Conservation (phyloP, 2,329 filamentous ascomycete species). For the Alternaria gaisen region DNA sequence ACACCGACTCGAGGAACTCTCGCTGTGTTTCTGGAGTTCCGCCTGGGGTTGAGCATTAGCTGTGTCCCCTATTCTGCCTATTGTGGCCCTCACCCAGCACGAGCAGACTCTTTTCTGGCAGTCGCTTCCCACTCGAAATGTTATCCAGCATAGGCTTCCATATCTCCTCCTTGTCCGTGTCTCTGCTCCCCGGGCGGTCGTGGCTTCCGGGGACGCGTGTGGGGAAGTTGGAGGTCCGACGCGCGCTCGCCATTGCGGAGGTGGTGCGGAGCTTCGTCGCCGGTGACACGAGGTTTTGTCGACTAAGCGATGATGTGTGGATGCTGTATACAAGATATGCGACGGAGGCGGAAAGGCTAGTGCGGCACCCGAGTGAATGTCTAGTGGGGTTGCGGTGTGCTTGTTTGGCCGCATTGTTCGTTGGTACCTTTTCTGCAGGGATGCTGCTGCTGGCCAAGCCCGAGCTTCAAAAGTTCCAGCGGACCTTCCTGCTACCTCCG, state of each 20-base stretch:
- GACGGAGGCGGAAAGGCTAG: slow-evolving; percentile 12
- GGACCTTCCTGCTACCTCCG: slow-evolving; percentile 5
- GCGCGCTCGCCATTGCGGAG: slow-evolving; percentile 49
- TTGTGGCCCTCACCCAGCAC: slow-evolving; percentile 72
- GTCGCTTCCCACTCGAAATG: slow-evolving; percentile 86
- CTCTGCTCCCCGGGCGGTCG: slow-evolving; percentile 62
- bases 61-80: slow-evolving; percentile 21
- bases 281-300: slow-evolving; percentile 4
- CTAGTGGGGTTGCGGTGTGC: slow-evolving; percentile 32
- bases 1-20: slow-evolving; percentile 74
- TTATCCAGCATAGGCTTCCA: slow-evolving; percentile 94
- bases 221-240: slow-evolving; percentile 44
- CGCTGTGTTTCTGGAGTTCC: slow-evolving; percentile 83
- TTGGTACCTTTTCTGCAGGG: slow-evolving; percentile 43
- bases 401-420: slow-evolving; percentile 30
- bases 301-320: background rate
- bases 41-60: slow-evolving; percentile 60
- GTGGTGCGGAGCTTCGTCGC: slow-evolving; percentile 30
- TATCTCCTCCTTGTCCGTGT: slow-evolving; percentile 79
- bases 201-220: slow-evolving; percentile 31
- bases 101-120: slow-evolving; percentile 91
- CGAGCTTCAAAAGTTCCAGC: slow-evolving; percentile 35
- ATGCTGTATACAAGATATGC: background rate
- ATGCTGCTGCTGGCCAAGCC: slow-evolving; percentile 41
- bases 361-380: slow-evolving; percentile 22